Evolutionary conservation across 192 early-diverging fungal genomes (phyloP).

Genomic region (Backusella luteola): DNA sequence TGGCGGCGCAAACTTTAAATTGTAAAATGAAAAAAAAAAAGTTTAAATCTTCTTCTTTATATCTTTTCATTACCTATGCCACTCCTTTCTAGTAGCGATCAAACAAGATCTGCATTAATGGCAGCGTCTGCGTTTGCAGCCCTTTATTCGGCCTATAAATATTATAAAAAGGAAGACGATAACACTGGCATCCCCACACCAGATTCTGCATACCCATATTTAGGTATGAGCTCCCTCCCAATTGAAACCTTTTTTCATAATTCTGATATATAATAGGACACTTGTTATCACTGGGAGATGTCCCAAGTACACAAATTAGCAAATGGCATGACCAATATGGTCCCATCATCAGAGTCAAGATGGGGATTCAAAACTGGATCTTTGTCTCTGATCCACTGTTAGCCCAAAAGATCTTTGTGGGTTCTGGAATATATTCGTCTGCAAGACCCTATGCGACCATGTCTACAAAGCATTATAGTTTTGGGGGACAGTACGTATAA

Average conservation of each 20-base stretch:
- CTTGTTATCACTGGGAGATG: not conserved
- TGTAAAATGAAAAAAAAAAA: too few relatives aligned
- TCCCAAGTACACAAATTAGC: not conserved
- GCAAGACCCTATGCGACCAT: not conserved
- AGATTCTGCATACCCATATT: not conserved
- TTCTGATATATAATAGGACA: not conserved
- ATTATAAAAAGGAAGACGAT: not conserved
- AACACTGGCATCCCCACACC: not conserved
- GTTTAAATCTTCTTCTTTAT: not conserved
- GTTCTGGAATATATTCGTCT: not conserved
- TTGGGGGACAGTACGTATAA: not conserved
- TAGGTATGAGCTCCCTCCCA: not conserved
- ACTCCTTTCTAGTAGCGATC: not conserved
- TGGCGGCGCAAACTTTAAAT: too few relatives aligned
- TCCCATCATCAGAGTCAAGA: constrained; percentile 10
- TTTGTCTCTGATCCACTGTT: not conserved
- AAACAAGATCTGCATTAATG: not conserved
- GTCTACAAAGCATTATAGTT: not conserved
- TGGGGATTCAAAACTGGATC: constrained; percentile 20
- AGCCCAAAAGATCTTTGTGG: constrained; percentile 14
- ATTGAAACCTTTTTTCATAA: too few relatives aligned
- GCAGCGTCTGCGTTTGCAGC: not conserved
- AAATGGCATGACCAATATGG: constrained; percentile 14
- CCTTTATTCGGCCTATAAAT: not conserved
- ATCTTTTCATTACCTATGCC: not conserved